A percentile compares a stretch with the other conserved stretches of the same genome.
phyloP scores from a whole-genome alignment of 1,284 basidiomycete species.

The Pseudozyma hubeiensis region DNA sequence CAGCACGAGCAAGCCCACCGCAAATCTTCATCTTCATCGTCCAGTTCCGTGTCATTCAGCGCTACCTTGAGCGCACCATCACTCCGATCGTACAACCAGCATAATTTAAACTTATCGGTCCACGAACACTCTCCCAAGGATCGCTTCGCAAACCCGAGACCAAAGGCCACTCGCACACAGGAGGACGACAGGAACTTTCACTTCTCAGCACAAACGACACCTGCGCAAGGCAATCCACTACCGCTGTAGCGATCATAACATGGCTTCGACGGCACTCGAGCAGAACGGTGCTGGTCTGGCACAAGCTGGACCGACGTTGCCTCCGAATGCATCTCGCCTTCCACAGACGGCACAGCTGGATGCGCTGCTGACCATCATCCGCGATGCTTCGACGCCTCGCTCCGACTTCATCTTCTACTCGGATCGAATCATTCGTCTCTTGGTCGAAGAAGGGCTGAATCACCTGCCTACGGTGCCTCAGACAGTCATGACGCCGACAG shows the following conservation, averaged over 20 bases:
- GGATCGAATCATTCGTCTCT: conserved; percentile 74
- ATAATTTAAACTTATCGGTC: too few species aligned
- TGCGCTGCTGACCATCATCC: conserved; percentile 93
- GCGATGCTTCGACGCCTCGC: conserved; percentile 72
- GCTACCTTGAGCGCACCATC: too few species aligned
- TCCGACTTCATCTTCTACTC: conserved; percentile 98
- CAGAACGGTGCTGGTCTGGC: conserved; percentile 23
- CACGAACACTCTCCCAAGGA: too few species aligned
- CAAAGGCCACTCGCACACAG: too few species aligned
- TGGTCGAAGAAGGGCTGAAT: conserved; percentile 83
- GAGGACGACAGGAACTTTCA: too few species aligned
- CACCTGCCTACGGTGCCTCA: conserved; percentile 77
- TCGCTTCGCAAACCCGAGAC: too few species aligned
- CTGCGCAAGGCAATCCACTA: background rate
- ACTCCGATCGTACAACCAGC: too few species aligned
- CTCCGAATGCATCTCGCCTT: conserved; percentile 84
- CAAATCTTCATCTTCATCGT: too few species aligned
- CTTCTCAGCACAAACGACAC: background rate
- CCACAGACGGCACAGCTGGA: conserved; percentile 82
- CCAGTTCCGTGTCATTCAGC: too few species aligned
- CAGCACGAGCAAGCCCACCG: too few species aligned
- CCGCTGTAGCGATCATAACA: background rate
- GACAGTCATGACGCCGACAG: conserved; percentile 69
- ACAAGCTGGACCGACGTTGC: conserved; percentile 70
- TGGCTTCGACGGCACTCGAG: conserved; percentile 19